These are phyloP conservation scores for Geotrichum europaeum DNA, from an alignment of 1,139 yeast species.

Conservation along the genomic window DNA sequence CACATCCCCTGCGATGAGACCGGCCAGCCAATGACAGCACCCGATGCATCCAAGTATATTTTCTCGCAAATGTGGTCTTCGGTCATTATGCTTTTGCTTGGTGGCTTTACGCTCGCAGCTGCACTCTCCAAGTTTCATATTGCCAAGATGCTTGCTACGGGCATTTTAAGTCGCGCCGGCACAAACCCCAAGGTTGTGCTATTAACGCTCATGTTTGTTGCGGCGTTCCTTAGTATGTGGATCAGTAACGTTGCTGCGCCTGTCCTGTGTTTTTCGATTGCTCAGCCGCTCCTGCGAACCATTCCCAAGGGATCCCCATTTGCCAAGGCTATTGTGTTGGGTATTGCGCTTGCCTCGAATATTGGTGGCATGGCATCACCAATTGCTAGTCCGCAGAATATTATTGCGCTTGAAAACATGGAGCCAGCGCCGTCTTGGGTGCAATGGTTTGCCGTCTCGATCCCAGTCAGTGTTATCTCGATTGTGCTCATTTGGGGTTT, in stretches of 20 bases:
- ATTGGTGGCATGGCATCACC: slow-evolving; percentile 97
- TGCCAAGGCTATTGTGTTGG: slow-evolving; percentile 77
- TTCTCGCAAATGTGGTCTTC: slow-evolving; percentile 92
- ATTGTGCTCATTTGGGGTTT: slow-evolving; percentile 66
- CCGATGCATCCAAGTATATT: slow-evolving; percentile 68
- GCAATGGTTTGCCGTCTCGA: slow-evolving; percentile 82
- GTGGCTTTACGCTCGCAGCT: slow-evolving; percentile 93
- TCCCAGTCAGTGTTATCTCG: slow-evolving; percentile 67
- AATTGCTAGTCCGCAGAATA: slow-evolving; percentile 91
- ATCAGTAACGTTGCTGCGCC: slow-evolving; percentile 96
- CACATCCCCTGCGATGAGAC: slow-evolving; percentile 58
- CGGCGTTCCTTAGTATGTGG: slow-evolving; percentile 88
- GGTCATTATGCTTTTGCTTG: slow-evolving; percentile 77
- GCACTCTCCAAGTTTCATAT: slow-evolving; percentile 85
- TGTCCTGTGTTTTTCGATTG: slow-evolving; percentile 80
- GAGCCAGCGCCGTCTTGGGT: slow-evolving; percentile 90
- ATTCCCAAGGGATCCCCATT: slow-evolving; percentile 72
- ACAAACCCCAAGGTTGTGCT: slow-evolving; percentile 74
- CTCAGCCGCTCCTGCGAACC: slow-evolving; percentile 80
- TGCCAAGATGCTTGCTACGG: slow-evolving; percentile 79
- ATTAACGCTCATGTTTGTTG: slow-evolving; percentile 76
- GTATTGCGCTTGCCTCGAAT: slow-evolving; percentile 87
- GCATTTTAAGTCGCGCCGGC: slow-evolving; percentile 74
- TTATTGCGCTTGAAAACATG: slow-evolving; percentile 84
- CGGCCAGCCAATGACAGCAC: slow-evolving; percentile 48